A percentile compares a stretch with the other conserved stretches of the same genome.
These are phyloP conservation scores for Chlorella sorokiniana DNA, from an alignment of 139 green algal species.

Conservation along the genomic window DNA sequence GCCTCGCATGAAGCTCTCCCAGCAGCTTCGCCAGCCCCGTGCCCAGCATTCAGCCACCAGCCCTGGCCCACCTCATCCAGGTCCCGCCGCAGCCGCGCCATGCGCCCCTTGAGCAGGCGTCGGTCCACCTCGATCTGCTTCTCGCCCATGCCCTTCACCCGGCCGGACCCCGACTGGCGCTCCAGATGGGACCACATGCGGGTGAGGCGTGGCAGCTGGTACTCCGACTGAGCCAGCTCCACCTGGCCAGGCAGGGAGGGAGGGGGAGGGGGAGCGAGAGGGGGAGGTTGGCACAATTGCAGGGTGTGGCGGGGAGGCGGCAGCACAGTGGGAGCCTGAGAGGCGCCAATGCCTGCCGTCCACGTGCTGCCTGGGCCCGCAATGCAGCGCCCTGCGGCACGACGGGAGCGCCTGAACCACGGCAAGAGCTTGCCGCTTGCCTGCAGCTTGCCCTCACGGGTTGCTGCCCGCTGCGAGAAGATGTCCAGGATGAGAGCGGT, in stretches of 20 bases:
- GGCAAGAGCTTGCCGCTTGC: no score
- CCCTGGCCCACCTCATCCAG: constrained; percentile 68
- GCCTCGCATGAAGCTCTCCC: no score
- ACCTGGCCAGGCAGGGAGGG: constrained; percentile 64
- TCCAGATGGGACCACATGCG: constrained; percentile 98
- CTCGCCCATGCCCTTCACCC: constrained; percentile 91
- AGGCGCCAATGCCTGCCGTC: no score
- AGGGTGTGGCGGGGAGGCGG: background rate
- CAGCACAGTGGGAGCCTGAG: background rate
- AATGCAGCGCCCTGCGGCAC: no score
- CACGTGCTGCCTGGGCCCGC: background rate
- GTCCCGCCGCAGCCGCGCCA: constrained; percentile 60
- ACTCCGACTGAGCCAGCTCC: constrained; percentile 90
- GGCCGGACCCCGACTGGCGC: constrained; percentile 81
- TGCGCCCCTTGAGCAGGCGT: constrained; percentile 75
- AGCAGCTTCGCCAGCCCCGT: background rate
- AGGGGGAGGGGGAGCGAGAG: background rate
- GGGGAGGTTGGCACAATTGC: background rate
- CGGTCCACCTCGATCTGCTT: constrained; percentile 99
- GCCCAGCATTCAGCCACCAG: background rate
- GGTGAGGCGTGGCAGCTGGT: constrained; percentile 95
- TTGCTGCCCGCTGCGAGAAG: constrained; percentile 92
- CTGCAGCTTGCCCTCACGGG: constrained; percentile 95
- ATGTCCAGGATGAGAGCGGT: constrained; percentile 98
- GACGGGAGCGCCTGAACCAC: no score